A percentile compares a stretch with the other conserved stretches of the same genome.
Conservation (phyloP, 805 yeast species). For the Suhomyces kilbournensis region DNA sequence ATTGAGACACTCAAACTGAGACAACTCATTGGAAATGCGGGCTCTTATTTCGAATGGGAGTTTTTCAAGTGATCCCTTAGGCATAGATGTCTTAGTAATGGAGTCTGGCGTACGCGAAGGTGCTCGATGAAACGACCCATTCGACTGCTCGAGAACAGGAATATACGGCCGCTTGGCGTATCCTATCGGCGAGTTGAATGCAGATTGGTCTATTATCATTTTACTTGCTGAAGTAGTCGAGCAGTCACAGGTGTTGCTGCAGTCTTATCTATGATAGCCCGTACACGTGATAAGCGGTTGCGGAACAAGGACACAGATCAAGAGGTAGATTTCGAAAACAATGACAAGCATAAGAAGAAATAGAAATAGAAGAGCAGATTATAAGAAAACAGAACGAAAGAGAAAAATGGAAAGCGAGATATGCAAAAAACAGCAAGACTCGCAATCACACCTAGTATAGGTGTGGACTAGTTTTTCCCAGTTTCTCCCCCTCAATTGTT, state of each 20-base stretch:
- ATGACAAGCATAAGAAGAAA: neutral
- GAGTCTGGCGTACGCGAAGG: neutral
- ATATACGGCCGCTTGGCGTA: constrained; percentile 19
- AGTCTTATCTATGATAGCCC: neutral
- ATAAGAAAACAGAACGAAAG: neutral
- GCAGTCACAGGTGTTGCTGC: neutral
- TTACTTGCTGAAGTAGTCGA: neutral
- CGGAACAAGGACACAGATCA: neutral
- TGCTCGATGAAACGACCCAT: neutral
- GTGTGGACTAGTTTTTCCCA: neutral
- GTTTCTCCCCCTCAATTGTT: neutral
- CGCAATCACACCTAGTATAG: neutral
- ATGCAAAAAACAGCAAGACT: neutral
- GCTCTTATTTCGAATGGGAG: constrained; percentile 39
- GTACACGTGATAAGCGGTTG: neutral
- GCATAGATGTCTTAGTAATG: neutral
- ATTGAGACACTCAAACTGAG: constrained; percentile 38
- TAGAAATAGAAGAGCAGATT: neutral
- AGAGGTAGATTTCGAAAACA: neutral
- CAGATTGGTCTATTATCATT: neutral
- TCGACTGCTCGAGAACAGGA: neutral
- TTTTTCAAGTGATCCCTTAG: constrained; percentile 16
- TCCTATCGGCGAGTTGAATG: constrained; percentile 22
- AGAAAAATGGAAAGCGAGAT: neutral
- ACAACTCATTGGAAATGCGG: constrained; percentile 28